These are phyloP conservation scores for Pleurotus eryngii DNA, from an alignment of 768 basidiomycete genomes.

Conservation along the genomic window DNA sequence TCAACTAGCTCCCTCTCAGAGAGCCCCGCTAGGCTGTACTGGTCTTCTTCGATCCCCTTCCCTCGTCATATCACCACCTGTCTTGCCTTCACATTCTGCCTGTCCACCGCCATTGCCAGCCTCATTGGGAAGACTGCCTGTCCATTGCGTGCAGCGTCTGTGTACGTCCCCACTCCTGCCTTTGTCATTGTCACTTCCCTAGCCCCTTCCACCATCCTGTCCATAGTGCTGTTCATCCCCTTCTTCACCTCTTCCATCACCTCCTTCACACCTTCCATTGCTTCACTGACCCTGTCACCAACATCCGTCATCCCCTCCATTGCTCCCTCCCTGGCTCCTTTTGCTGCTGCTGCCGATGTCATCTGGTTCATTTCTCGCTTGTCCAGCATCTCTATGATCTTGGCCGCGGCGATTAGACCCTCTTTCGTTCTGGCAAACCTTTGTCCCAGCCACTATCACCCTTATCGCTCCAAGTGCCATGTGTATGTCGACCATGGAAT, in stretches of 20 bases:
- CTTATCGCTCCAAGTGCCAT: no score
- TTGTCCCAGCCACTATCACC: no score
- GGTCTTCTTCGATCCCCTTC: background rate
- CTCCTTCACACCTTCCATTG: no score
- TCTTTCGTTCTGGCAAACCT: no score
- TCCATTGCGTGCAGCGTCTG: background rate
- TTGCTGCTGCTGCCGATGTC: no score
- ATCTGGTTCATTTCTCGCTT: no score
- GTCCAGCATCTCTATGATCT: no score
- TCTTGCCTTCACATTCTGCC: background rate
- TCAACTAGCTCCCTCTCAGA: conserved; percentile 2
- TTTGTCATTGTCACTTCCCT: background rate
- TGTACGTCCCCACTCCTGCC: background rate
- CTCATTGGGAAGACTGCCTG: background rate
- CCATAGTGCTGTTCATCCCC: background rate
- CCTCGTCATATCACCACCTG: background rate
- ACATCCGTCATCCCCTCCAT: no score
- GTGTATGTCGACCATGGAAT: no score
- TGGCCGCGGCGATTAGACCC: no score
- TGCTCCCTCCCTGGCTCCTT: no score
- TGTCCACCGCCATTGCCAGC: background rate
- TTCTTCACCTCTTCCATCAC: background rate
- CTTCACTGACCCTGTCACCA: no score
- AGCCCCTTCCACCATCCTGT: background rate
- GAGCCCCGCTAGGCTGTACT: background rate